Base-by-base conservation (phyloP, 306 rosid genomes). In the Lupinus albus region DNA sequence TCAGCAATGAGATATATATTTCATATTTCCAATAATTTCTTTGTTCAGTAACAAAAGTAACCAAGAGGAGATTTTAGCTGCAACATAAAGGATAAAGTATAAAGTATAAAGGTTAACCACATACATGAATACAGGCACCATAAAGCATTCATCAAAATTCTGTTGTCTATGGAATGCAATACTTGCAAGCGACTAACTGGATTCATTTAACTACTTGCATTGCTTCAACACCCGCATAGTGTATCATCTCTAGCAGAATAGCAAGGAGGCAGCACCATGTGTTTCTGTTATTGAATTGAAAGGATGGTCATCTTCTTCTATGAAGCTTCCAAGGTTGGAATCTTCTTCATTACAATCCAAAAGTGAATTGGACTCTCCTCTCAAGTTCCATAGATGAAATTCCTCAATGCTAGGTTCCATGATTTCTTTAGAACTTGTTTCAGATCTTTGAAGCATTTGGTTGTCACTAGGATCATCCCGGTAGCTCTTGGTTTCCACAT, bases 261-360 rank as follows among this genome's bases (percentile, higher is more conserved):
- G 87, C 76, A 87, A 70, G 0, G 91, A 88, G 14, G 83, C 64
- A 51, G 76, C 50, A 46, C 79, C 68, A 61, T 63, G 81, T 18
- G 67, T 78, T 68, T 75, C 75, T 15, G 76, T 46, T 12, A 76
- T 62, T 28, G 81, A 76, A 66, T 46, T 74, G 70, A 93, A 90
- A n/a, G 96, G 96, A 66, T 90, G 95, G 32, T 84, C 82, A 12
- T 83, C 88, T 68, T 86, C 86, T 53, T 64, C 86, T 16, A 38
- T 51, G 32, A 70, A 77, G 57, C 15, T 42, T 15, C 52, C 83
- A 14, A 21, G 18, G 17, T 55, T 55, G n/a, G 82, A 62, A 42
- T 59, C 85, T 10, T 82, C 75, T 42, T 38, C 70, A 28, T 45
- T 69, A 45, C 72, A 44, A 15, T 72, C 82, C 79, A 90, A 51